Evolutionary conservation across 1,284 basidiomycete species (phyloP).

Genomic region (Ceratobasidium sp.): DNA sequence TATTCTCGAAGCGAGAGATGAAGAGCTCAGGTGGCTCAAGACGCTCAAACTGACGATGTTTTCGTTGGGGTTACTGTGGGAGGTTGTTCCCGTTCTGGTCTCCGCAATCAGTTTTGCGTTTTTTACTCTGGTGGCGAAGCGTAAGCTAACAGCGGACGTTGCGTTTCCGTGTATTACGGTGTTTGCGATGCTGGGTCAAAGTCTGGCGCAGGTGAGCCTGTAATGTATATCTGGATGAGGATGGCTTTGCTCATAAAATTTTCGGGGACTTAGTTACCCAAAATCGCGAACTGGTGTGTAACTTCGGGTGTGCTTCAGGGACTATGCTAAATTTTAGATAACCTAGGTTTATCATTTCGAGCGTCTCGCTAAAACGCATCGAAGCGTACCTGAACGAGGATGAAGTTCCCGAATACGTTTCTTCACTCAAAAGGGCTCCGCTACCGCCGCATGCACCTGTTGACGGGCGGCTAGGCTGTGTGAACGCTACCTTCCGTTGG

Average conservation of each 20-base stretch:
- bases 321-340: neutral
- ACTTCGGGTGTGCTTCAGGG: conserved; percentile 3
- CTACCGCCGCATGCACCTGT: conserved; percentile 23
- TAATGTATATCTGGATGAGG: neutral
- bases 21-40: conserved; percentile 31
- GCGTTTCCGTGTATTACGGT: conserved; percentile 44
- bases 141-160: conserved; percentile 38
- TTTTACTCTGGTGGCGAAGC: conserved; percentile 33
- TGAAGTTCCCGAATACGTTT: neutral
- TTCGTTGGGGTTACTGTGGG: conserved; percentile 38
- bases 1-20: conserved; percentile 13
- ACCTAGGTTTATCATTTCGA: conserved; percentile 28
- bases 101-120: conserved; percentile 32
- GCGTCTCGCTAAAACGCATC: conserved; percentile 37
- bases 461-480: conserved; percentile 32
- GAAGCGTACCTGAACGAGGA: conserved; percentile 39
- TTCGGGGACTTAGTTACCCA: conserved; percentile 36
- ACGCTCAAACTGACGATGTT: conserved; percentile 16
- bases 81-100: conserved; percentile 29
- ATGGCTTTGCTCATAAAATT: neutral
- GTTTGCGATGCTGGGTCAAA: conserved; percentile 43
- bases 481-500: too few relatives aligned
- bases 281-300: conserved; percentile 42
- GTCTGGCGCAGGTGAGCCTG: conserved; percentile 33
- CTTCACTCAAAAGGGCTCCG: conserved; percentile 8